These are phyloP conservation scores for Tubosaeta sp. DNA, from an alignment of 768 basidiomycete genomes.

Conservation along the genomic window DNA sequence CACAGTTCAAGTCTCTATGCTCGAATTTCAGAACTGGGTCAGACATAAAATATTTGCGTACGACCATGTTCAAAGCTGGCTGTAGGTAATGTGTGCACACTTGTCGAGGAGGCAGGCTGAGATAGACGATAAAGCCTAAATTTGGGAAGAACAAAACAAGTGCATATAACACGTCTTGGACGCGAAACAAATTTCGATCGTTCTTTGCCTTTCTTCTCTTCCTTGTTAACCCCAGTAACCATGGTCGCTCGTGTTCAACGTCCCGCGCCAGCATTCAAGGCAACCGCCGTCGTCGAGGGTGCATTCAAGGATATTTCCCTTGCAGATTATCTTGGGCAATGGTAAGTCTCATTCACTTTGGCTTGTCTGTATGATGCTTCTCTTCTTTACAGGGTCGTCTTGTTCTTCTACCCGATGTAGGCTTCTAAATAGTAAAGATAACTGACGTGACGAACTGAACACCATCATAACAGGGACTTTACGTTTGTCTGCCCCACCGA, in stretches of 20 bases:
- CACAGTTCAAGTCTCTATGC: too few relatives aligned
- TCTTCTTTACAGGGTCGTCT: constrained; percentile 63
- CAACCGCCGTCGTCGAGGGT: constrained; percentile 71
- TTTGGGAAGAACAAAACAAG: constrained; percentile 16
- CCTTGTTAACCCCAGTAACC: not conserved
- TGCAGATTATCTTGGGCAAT: constrained; percentile 72
- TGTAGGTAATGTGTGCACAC: too few relatives aligned
- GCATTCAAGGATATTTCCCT: constrained; percentile 76
- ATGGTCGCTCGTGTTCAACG: constrained; percentile 67
- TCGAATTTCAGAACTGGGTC: too few relatives aligned
- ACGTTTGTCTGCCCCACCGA: constrained; percentile 94
- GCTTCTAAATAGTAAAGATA: constrained; percentile 24
- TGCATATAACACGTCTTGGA: constrained; percentile 27
- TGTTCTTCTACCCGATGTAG: constrained; percentile 93
- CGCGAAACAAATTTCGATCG: constrained; percentile 15
- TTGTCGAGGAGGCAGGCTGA: not conserved
- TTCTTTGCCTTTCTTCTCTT: not conserved
- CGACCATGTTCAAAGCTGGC: too few relatives aligned
- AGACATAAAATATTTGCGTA: not conserved
- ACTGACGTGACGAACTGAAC: not conserved
- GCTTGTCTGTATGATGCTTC: not conserved
- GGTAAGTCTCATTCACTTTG: constrained; percentile 39
- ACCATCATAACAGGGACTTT: constrained; percentile 55
- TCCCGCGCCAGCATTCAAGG: constrained; percentile 79
- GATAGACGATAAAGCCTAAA: not conserved